A percentile compares a stretch with the other conserved stretches of the same genome.
phyloP scores from a whole-genome alignment of 306 rosid genomes.

The Mucuna pruriens region DNA sequence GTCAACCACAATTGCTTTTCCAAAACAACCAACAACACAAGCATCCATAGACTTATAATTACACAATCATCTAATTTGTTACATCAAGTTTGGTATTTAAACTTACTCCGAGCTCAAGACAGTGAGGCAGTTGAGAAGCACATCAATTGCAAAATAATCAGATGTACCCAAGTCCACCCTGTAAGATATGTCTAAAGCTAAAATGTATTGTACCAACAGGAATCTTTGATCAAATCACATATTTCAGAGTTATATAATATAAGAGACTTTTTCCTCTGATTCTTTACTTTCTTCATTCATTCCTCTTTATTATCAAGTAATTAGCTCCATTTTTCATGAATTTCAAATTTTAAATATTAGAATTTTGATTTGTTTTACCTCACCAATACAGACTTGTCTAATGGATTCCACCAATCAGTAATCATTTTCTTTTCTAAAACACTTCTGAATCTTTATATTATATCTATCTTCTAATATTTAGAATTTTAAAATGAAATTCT shows the following conservation, averaged over 20 bases:
- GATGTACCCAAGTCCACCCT: conserved; percentile 96
- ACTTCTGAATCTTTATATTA: neutral
- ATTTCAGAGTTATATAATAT: neutral
- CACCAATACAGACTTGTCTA: neutral
- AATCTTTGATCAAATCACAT: conserved; percentile 6
- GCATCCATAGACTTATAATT: neutral
- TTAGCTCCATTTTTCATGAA: neutral
- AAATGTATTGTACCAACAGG: neutral
- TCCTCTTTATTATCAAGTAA: neutral
- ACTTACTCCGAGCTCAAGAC: conserved; percentile 90
- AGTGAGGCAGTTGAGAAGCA: conserved; percentile 87
- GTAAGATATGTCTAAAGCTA: conserved; percentile 36
- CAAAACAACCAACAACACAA: conserved; percentile 9
- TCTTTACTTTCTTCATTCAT: neutral
- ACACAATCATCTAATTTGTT: neutral
- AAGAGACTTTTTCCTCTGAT: neutral
- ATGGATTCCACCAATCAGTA: neutral
- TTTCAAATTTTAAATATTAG: neutral
- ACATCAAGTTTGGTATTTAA: conserved; percentile 7
- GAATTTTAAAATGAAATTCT: neutral
- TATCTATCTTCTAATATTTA: neutral
- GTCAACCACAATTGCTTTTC: conserved; percentile 24
- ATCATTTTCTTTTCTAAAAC: neutral
- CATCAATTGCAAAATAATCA: conserved; percentile 84
- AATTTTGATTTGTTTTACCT: neutral